Conservation (phyloP, 371 early-diverging fungal genomes). For the Syncephalis fuscata region DNA sequence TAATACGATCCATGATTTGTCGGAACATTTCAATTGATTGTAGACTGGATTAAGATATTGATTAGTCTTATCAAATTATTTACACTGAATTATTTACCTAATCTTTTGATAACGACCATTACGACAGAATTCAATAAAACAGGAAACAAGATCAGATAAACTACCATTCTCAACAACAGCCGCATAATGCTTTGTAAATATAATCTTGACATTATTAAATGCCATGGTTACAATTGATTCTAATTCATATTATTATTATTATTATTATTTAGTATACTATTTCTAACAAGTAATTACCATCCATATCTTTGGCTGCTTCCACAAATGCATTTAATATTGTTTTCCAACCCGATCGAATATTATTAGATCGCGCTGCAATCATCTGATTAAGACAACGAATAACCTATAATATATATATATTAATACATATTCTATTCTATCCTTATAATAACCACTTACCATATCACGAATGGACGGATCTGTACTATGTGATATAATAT, state of each 20-base stretch:
- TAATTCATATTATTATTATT: constrained; percentile 2
- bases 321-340: constrained; percentile 70
- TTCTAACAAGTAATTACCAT: constrained; percentile 5
- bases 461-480: constrained; percentile 79
- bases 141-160: constrained; percentile 62
- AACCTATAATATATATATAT: background rate
- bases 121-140: constrained; percentile 62
- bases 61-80: no score
- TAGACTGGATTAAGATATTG: background rate
- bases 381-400: constrained; percentile 78
- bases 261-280: background rate
- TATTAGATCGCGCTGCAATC: constrained; percentile 54
- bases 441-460: no score
- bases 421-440: background rate
- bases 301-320: constrained; percentile 55
- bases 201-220: constrained; percentile 44
- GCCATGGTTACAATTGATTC: constrained; percentile 43
- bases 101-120: constrained; percentile 32
- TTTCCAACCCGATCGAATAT: constrained; percentile 84
- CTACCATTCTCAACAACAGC: constrained; percentile 47
- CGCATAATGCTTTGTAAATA: constrained; percentile 43
- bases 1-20: constrained; percentile 3
- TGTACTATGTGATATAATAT: constrained; percentile 57
- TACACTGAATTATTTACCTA: constrained; percentile 7
- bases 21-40: background rate